phyloP scores from a whole-genome alignment of 179 eudicot genomes.

The Carnegiea gigantea region DNA sequence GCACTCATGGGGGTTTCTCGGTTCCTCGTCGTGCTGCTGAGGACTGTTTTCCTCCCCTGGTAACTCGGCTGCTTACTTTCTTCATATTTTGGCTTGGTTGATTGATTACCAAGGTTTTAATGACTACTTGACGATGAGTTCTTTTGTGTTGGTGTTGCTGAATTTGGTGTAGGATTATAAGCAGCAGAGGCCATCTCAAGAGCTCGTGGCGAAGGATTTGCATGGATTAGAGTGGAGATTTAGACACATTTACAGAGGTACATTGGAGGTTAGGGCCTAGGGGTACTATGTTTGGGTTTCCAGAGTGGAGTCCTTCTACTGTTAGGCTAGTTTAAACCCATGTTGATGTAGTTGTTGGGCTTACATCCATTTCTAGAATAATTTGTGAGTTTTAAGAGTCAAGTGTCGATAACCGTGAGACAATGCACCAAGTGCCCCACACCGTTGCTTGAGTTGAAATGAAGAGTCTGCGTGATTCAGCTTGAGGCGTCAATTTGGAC shows the following conservation, averaged over 20 bases:
- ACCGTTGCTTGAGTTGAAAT: background rate
- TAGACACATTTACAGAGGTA: slow-evolving; percentile 93
- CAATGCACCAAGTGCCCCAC: background rate
- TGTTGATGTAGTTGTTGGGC: background rate
- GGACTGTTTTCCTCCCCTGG: slow-evolving; percentile 98
- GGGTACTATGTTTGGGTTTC: background rate
- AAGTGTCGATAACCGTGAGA: background rate
- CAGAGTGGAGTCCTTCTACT: no score
- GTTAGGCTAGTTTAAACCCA: no score
- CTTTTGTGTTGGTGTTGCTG: slow-evolving; percentile 1
- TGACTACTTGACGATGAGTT: background rate
- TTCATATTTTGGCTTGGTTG: background rate
- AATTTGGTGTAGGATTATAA: slow-evolving; percentile 66
- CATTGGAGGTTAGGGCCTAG: slow-evolving; percentile 25
- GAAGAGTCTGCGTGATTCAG: background rate
- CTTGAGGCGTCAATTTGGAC: background rate
- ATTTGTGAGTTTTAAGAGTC: no score
- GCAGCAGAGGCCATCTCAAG: slow-evolving; percentile 97
- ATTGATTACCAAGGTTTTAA: slow-evolving; percentile 6
- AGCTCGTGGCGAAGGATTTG: slow-evolving; percentile 91
- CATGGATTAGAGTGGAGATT: slow-evolving; percentile 93
- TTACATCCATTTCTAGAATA: no score
- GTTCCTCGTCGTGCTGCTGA: slow-evolving; percentile 99
- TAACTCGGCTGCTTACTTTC: slow-evolving; percentile 24
- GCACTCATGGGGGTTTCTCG: slow-evolving; percentile 98